Conservation (phyloP, 1,284 basidiomycete genomes). For the Cryptococcus neoformans region DNA sequence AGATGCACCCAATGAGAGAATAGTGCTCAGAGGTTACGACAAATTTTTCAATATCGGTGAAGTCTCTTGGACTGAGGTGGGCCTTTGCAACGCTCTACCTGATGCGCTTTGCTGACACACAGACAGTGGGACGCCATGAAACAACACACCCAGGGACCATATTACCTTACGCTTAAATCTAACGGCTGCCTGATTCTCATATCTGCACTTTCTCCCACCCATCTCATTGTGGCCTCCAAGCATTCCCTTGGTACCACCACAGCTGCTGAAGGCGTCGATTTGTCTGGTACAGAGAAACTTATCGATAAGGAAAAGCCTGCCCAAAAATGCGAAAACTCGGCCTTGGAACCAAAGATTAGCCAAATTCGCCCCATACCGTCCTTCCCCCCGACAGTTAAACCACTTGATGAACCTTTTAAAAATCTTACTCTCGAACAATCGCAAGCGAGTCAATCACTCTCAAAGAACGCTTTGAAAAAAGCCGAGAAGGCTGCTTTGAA, state of each 20-base stretch:
- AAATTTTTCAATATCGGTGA: slow-evolving; percentile 99
- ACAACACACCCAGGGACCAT: slow-evolving; percentile 70
- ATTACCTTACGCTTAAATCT: slow-evolving; percentile 87
- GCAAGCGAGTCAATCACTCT: neutral
- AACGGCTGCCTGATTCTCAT: slow-evolving; percentile 99
- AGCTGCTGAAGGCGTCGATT: neutral
- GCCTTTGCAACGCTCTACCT: slow-evolving; percentile 31
- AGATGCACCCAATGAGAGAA: slow-evolving; percentile 56
- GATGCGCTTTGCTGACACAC: neutral
- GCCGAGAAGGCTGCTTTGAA: neutral
- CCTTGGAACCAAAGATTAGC: neutral
- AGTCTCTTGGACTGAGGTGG: slow-evolving; percentile 87
- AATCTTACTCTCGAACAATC: neutral
- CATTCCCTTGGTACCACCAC: slow-evolving; percentile 68
- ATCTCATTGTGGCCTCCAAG: slow-evolving; percentile 87
- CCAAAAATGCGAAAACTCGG: neutral
- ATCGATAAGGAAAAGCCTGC: neutral
- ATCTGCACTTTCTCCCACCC: slow-evolving; percentile 70
- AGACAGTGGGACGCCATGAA: slow-evolving; percentile 74
- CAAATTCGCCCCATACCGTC: neutral
- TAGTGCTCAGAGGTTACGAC: slow-evolving; percentile 91
- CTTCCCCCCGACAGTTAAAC: neutral
- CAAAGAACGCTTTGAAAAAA: slow-evolving; percentile 10
- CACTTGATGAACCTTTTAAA: neutral
- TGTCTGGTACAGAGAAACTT: neutral